Evolutionary conservation across 2,329 filamentous ascomycete genomes (phyloP), one percentile per base, ranked within the genome.

Genomic region (Ophiosphaerella korrae): DNA sequence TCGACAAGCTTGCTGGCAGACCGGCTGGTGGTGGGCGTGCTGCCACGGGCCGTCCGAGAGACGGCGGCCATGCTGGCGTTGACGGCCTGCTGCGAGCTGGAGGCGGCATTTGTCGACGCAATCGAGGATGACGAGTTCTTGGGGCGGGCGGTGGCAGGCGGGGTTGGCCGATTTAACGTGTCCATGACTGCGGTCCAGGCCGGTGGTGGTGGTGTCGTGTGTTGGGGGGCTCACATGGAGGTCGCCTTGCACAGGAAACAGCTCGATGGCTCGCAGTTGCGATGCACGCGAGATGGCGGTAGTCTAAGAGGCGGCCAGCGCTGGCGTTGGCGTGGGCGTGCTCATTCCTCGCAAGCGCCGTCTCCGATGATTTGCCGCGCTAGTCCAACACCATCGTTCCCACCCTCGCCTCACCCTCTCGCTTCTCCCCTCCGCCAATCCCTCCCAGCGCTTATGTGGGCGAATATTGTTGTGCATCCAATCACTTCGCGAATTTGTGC

Each of bases 1-100:
- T 71, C 68, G 52, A 45, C 57, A 33, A 64, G 62, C 57, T 72
- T 69, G 31, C 60, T 53, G 16, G 69, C 54, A 14, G 68, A 62
- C 7, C 63, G 66, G 56, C 58, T 66, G 35, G 63, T 53, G 7
- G 62, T 66, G 7, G 66, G 66, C 3, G 70, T 66, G 46, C 50
- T 57, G 32, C 64, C 67, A 23, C 68, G 63, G 50, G 51, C 54
- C 8, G 63, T 37, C 42, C 60, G 57, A 23, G 60, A 58, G 52
- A 54, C 59, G n/a, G 70, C 60, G 31, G 69, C 51, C 65, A 68
- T 72, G 55, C 26, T 6, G 26, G 26, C 11, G 34, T 50, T 16
- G 51, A 42, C 16, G 63, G 26, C 52, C 42, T 57, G 58, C 39
- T 58, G 57, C 40, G 63, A 60, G 50, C 50, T 57, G 46, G 54